Percentiles rank a stretch among this genome's conserved stretches.
Conservation (phyloP, 768 basidiomycete species). For the Calocera cornea region DNA sequence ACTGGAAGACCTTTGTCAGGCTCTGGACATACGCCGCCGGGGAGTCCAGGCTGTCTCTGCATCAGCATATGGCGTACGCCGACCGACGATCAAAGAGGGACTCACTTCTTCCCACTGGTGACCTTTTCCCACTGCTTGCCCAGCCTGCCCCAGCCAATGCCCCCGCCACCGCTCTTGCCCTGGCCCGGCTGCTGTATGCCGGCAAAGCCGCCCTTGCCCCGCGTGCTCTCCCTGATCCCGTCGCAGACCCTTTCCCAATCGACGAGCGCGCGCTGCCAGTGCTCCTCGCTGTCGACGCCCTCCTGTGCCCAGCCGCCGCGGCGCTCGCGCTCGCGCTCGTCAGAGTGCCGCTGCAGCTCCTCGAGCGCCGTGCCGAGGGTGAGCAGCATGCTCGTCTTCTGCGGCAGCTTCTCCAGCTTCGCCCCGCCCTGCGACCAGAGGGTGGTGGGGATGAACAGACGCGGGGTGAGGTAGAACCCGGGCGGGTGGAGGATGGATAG, state of each 20-base stretch:
- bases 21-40: conserved; percentile 71
- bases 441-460: conserved; percentile 74
- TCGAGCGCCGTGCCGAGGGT: conserved; percentile 67
- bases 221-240: conserved; percentile 63
- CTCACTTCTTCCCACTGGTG: conserved; percentile 81
- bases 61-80: conserved; percentile 5
- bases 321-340: conserved; percentile 42
- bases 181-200: conserved; percentile 30
- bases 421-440: conserved; percentile 87
- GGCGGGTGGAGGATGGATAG: conserved; percentile 64
- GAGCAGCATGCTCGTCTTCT: conserved; percentile 76
- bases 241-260: conserved; percentile 71
- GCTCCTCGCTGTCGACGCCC: conserved; percentile 58
- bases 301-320: conserved; percentile 59
- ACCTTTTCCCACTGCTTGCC: conserved; percentile 65
- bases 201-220: conserved; percentile 42
- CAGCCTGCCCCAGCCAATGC: conserved; percentile 58
- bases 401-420: conserved; percentile 64
- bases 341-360: conserved; percentile 33
- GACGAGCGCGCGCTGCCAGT: conserved; percentile 64
- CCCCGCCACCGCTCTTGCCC: conserved; percentile 57
- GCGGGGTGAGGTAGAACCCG: conserved; percentile 79
- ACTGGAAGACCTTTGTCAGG: conserved; percentile 55
- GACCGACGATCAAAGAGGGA: conserved; percentile 5
- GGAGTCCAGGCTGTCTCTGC: conserved; percentile 57